Evolutionary conservation across 2,329 filamentous ascomycete genomes (phyloP), one percentile per base, ranked within the genome.

Genomic region (Cordyceps sp.): DNA sequence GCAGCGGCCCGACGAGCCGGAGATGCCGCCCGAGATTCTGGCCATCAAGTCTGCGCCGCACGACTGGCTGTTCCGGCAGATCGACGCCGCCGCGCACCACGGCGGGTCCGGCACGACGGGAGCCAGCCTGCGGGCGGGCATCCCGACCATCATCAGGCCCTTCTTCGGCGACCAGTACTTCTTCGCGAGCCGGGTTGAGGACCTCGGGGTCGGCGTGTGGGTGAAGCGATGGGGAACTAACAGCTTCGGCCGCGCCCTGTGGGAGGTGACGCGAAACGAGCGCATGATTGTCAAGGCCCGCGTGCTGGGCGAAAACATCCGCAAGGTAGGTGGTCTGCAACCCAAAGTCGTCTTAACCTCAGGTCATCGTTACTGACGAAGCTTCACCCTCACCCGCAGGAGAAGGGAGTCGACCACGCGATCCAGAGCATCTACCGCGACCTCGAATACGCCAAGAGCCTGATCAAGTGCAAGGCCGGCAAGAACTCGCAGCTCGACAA

Each of bases 121-220:
- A 2, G 90, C 90, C 1, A 93, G 84, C 52, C 62, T 98, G 30
- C 70, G 90, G 32, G 86, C 86, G 1, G 90, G 90, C 3, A 73
- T 93, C 5, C 90, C 90, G 0, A 96, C 90, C 1, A 86, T 98
- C 40, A 80, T 96, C 48, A 82, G 88, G 38, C 90, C 90, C 0
- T 98, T 96, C 61, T 98, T 98, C 48, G 90, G 90, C 5, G 90
- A 98, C 45, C 90, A 98, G 50, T 94, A 80, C 64, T 98, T 98
- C 62, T 96, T 93, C 45, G 90, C 85, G 6, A 72, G 67, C 20
- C 70, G 90, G 4, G 80, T 96, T 2, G 85, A 96, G 52, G 88
- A 96, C 46, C 64, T 98, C 6, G 88, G 90, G 1, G 90, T 96
- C 3, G 90, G 90, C 0, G 76, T 93, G 15, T 83, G 78, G 47